Conservation (phyloP, 176 grass and related monocot genomes). For the Bothriochloa decipiens region DNA sequence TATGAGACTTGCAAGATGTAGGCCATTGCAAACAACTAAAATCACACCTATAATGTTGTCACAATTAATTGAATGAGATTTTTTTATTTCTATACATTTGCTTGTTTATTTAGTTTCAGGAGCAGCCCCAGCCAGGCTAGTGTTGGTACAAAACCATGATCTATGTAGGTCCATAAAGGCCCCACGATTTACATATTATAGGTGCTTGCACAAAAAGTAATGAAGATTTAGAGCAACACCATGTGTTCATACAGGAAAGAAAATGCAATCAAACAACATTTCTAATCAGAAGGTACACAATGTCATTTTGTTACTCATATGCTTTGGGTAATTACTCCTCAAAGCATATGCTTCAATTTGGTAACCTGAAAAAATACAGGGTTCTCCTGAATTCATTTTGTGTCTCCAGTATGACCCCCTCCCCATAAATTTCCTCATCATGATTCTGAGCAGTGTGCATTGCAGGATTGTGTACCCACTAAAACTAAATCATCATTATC, state of each 20-base stretch:
- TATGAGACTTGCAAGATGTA: not conserved
- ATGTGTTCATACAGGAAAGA: not conserved
- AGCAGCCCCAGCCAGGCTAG: not conserved
- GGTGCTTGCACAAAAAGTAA: not conserved
- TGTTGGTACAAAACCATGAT: not conserved
- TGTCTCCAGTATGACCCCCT: not conserved
- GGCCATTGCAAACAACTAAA: not conserved
- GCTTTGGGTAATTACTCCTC: not conserved
- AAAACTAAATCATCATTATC: not conserved
- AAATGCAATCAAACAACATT: not conserved
- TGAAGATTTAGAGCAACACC: not conserved
- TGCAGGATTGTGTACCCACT: not conserved
- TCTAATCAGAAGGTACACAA: not conserved
- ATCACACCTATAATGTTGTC: conserved; percentile 2
- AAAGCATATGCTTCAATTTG: conserved; percentile 18
- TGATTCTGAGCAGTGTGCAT: not conserved
- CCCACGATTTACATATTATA: not conserved
- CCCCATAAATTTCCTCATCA: not conserved
- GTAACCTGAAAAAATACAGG: not conserved
- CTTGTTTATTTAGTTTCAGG: not conserved
- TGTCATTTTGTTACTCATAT: not conserved
- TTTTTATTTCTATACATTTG: not conserved
- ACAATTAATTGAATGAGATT: conserved; percentile 17
- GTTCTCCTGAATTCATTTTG: not conserved
- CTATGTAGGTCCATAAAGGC: not conserved